These are phyloP conservation scores for Fusarium chuoi DNA, from an alignment of 2,329 filamentous ascomycete species.

Conservation along the genomic window DNA sequence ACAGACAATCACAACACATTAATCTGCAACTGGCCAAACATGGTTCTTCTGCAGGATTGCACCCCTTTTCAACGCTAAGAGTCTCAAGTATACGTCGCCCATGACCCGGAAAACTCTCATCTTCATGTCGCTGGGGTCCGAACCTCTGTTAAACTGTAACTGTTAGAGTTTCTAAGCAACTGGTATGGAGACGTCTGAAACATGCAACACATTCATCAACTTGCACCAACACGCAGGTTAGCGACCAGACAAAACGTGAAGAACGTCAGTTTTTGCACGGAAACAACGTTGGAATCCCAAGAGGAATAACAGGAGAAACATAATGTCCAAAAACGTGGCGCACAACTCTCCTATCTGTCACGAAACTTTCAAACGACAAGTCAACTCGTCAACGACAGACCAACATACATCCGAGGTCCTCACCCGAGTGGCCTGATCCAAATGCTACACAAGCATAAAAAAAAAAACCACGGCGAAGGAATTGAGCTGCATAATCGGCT, in stretches of 20 bases:
- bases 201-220: constrained; percentile 14
- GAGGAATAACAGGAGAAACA: not conserved
- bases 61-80: too few species aligned
- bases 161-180: not conserved
- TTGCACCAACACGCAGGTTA: not conserved
- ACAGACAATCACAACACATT: not conserved
- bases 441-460: not conserved
- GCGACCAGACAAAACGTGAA: not conserved
- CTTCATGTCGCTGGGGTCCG: not conserved
- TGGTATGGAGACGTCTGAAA: constrained; percentile 1
- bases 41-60: not conserved
- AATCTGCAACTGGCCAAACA: not conserved
- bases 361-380: constrained; percentile 40
- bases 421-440: not conserved
- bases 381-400: not conserved
- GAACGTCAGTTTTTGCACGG: not conserved
- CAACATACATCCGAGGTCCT: not conserved
- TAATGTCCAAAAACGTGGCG: not conserved
- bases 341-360: not conserved
- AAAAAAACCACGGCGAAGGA: not conserved
- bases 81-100: not conserved
- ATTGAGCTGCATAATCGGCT: not conserved
- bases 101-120: too few species aligned
- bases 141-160: not conserved
- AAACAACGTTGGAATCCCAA: not conserved